Base-by-base conservation (phyloP, 2,329 filamentous ascomycete genomes). In the Beauveria varroae region DNA sequence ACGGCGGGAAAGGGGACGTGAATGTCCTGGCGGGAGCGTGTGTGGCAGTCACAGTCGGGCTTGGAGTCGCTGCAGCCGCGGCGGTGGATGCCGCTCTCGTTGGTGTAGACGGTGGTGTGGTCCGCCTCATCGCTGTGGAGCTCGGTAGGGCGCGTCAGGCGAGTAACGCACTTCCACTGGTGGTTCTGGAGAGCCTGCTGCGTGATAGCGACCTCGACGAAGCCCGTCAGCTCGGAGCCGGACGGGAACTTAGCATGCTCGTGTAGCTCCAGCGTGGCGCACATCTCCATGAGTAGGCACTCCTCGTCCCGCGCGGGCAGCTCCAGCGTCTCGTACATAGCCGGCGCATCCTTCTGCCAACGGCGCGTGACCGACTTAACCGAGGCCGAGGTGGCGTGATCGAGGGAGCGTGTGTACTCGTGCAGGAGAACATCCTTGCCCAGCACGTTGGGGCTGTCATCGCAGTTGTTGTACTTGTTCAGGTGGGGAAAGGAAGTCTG, bases 211-310 rank as follows among this genome's bases (percentile, higher is more conserved):
- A 87, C 78, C 71, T 87, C 81, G 40, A 86, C 80, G 63, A 83
- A 79, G 62, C 81, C 82, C 64, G 83, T 79, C 60, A 87, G 78
- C 67, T 85, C 81, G 5, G 84, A 83, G n/a, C 82, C 81, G 12
- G 77, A 73, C 4, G 84, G 84, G 66, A 86, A 85, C 62, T 80
- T 79, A 65, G 78, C 79, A 51, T 80, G 79, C 64, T 84, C 78
- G 68, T 85, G 81, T 2, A 87, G 71, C 64, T 86, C 80, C 7
- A 88, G 76, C 1, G 83, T 83, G 5, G 82, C 78, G 63, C 86
- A 83, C 75, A 87, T 84, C 72, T 87, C 84, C 64, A 87, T 74
- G 41, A 86, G 79, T 63, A 84, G 82, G 43, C 79, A 80, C 24
- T 79, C 75, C 65, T 84, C 77, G 37, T 82, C 78, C 10, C 78